Conservation (phyloP, 108 stramenopile genomes). For the Stephanodiscus triporus region DNA sequence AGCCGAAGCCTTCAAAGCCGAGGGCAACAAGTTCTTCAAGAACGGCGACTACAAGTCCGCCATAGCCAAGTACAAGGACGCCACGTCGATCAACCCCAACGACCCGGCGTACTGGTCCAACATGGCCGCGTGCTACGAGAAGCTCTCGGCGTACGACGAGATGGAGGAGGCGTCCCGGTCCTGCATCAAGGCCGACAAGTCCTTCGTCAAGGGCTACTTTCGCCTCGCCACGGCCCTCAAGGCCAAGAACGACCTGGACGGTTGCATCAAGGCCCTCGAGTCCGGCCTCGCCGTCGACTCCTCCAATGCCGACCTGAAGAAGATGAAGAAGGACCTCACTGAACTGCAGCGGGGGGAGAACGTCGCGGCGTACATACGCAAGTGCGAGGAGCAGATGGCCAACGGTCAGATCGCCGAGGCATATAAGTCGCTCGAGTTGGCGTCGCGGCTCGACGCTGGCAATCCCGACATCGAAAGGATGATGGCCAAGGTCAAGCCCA, state of each 20-base stretch:
- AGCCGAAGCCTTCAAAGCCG: constrained; percentile 85
- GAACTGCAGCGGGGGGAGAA: constrained; percentile 90
- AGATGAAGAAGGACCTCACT: constrained; percentile 90
- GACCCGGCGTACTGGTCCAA: constrained; percentile 91
- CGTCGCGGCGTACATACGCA: constrained; percentile 80
- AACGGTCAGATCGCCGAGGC: constrained; percentile 89
- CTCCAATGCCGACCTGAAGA: constrained; percentile 86
- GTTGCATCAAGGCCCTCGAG: constrained; percentile 90
- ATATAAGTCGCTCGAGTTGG: constrained; percentile 90
- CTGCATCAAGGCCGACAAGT: constrained; percentile 95
- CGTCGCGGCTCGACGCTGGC: constrained; percentile 92
- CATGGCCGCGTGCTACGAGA: constrained; percentile 94
- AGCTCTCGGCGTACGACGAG: constrained; percentile 87
- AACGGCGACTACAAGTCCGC: constrained; percentile 77
- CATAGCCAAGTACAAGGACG: constrained; percentile 91
- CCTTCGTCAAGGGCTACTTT: constrained; percentile 97
- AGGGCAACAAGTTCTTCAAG: constrained; percentile 92
- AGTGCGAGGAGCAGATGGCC: constrained; percentile 88
- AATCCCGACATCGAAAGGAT: constrained; percentile 89
- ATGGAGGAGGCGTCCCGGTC: constrained; percentile 87
- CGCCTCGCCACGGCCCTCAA: constrained; percentile 91
- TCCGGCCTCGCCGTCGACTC: constrained; percentile 79
- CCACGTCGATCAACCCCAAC: constrained; percentile 71
- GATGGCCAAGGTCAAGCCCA: constrained; percentile 89
- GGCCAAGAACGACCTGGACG: constrained; percentile 71